phyloP scores from a whole-genome alignment of 768 basidiomycete genomes.

The Auriculariales sp. region DNA sequence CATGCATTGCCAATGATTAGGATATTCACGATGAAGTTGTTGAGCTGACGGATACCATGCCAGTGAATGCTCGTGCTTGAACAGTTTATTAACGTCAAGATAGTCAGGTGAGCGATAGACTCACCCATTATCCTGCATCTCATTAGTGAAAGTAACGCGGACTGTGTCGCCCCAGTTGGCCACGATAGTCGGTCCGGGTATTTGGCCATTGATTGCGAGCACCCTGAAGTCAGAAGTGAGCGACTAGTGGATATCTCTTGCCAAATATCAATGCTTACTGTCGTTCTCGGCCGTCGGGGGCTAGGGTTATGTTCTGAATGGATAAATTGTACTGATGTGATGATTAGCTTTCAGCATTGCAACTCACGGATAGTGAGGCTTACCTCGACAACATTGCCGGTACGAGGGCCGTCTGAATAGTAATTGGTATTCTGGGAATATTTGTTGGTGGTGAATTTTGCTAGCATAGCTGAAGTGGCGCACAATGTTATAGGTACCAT shows the following conservation, averaged over 20 bases:
- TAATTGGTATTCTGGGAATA: no score
- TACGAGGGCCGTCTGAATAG: no score
- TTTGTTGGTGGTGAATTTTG: no score
- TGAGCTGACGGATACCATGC: constrained; percentile 1
- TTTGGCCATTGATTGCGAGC: not conserved
- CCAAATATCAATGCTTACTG: no score
- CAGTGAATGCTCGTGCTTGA: constrained; percentile 3
- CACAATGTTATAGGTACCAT: not conserved
- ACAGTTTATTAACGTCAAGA: not conserved
- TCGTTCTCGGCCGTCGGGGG: constrained; percentile 5
- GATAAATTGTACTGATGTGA: no score
- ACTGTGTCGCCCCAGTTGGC: not conserved
- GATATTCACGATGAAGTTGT: no score
- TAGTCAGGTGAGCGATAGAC: not conserved
- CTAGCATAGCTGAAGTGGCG: no score
- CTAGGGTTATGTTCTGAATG: constrained; percentile 4
- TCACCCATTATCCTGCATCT: not conserved
- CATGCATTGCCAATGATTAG: no score
- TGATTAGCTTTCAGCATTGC: no score
- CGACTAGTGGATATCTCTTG: no score
- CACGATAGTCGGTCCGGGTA: not conserved
- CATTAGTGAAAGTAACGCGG: not conserved
- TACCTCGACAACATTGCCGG: no score
- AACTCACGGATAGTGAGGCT: no score
- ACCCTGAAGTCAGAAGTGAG: not conserved